Conservation (phyloP, 306 rosid genomes). For the Citrullus colocynthis region DNA sequence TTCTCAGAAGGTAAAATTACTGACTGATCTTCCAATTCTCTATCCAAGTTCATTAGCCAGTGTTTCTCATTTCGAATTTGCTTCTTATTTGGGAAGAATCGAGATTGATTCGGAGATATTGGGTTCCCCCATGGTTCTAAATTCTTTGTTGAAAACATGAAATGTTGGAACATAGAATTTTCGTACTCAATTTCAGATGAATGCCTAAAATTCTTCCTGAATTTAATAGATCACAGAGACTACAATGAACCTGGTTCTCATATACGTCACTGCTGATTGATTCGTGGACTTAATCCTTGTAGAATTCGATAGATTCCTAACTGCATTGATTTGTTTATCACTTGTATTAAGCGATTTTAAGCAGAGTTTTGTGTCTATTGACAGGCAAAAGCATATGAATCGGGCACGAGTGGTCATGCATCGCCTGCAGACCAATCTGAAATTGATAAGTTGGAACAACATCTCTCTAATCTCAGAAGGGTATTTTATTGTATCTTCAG, state of each 20-base stretch:
- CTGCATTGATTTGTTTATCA: background rate
- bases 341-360: background rate
- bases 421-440: conserved; percentile 45
- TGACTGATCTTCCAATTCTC: background rate
- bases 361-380: background rate
- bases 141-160: background rate
- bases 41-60: background rate
- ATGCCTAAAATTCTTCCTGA: background rate
- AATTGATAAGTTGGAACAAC: conserved; percentile 67
- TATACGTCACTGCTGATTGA: background rate
- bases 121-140: background rate
- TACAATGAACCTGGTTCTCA: background rate
- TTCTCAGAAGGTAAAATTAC: conserved; percentile 46
- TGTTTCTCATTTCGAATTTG: background rate
- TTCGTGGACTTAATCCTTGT: background rate
- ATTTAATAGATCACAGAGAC: background rate
- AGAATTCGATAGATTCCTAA: background rate
- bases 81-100: background rate
- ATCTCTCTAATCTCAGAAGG: conserved; percentile 53
- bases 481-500: conserved; percentile 19
- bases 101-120: background rate
- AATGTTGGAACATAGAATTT: background rate
- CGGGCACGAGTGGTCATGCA: conserved; percentile 24
- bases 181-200: background rate
- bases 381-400: conserved; percentile 48